Evolutionary conservation across 495 filamentous ascomycete species (phyloP).

Genomic region (Hapsidospora chrysogenum): DNA sequence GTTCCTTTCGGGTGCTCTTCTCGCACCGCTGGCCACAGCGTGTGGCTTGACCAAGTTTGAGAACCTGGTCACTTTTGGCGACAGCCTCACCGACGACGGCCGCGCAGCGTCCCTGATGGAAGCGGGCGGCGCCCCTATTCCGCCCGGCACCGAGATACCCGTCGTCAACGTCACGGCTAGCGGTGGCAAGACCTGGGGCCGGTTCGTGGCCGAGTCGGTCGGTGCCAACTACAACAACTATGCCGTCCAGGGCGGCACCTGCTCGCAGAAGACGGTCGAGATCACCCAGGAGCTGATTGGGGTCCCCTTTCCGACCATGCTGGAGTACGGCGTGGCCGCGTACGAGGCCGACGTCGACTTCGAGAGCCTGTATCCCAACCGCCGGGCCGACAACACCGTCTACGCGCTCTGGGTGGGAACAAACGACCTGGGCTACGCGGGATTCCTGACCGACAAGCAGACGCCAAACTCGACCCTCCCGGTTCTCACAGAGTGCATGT

Average conservation of each 20-base stretch:
- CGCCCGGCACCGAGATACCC: conserved; percentile 33
- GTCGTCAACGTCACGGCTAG: conserved; percentile 31
- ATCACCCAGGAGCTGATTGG: conserved; percentile 30
- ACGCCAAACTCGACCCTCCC: conserved; percentile 36
- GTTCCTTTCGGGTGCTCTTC: no score
- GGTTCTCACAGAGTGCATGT: conserved; percentile 50
- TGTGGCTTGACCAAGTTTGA: conserved; percentile 13
- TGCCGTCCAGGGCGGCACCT: conserved; percentile 51
- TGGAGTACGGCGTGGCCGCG: conserved; percentile 51
- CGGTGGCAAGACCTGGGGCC: conserved; percentile 52
- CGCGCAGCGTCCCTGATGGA: conserved; percentile 45
- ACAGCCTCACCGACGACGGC: conserved; percentile 61
- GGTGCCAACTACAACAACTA: conserved; percentile 52
- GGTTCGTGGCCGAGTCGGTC: conserved; percentile 39
- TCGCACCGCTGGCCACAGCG: no score
- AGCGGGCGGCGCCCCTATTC: conserved; percentile 38
- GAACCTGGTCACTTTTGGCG: conserved; percentile 38
- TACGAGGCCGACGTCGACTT: conserved; percentile 42
- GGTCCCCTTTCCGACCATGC: conserved; percentile 40
- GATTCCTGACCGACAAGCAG: conserved; percentile 47
- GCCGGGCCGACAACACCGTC: conserved; percentile 39
- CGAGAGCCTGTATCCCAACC: conserved; percentile 29
- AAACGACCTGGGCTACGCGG: conserved; percentile 51
- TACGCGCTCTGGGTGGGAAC: conserved; percentile 68
- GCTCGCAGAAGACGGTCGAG: conserved; percentile 47